Evolutionary conservation across 108 stramenopile species (phyloP).

Genomic region (Nannochloropsis granulata): DNA sequence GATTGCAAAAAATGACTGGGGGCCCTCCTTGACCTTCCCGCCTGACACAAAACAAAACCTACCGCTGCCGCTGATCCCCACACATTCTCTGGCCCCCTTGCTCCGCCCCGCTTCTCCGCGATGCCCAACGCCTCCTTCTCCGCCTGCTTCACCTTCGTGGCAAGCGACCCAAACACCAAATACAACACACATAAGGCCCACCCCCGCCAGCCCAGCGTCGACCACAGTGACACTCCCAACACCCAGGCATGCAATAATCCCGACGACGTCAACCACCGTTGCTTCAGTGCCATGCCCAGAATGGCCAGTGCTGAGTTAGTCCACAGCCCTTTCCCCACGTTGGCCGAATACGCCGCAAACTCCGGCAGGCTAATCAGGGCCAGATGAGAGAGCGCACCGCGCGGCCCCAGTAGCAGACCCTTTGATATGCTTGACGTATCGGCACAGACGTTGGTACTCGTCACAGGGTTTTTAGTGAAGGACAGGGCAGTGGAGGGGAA

Average conservation of each 20-base stretch:
- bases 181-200: constrained; percentile 75
- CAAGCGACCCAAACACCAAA: constrained; percentile 55
- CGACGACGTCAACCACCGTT: constrained; percentile 44
- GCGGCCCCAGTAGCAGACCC: too few species aligned
- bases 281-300: neutral
- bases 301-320: neutral
- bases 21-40: neutral
- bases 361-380: neutral
- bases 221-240: constrained; percentile 63
- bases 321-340: neutral
- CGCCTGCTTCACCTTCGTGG: constrained; percentile 71
- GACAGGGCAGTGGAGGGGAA: too few species aligned
- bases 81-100: constrained; percentile 85
- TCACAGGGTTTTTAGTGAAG: too few species aligned
- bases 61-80: constrained; percentile 72
- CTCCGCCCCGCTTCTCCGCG: constrained; percentile 72
- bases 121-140: constrained; percentile 73
- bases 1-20: constrained; percentile 15
- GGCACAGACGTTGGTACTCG: too few species aligned
- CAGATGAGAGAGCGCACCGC: too few species aligned
- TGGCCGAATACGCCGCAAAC: neutral
- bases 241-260: constrained; percentile 57
- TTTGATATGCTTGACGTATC: too few species aligned
- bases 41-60: constrained; percentile 31
- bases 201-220: constrained; percentile 58